Percentiles rank a stretch among this genome's conserved stretches.
Evolutionary conservation across 306 rosid genomes (phyloP).

Genomic region (Cucurbita argyrosperma): DNA sequence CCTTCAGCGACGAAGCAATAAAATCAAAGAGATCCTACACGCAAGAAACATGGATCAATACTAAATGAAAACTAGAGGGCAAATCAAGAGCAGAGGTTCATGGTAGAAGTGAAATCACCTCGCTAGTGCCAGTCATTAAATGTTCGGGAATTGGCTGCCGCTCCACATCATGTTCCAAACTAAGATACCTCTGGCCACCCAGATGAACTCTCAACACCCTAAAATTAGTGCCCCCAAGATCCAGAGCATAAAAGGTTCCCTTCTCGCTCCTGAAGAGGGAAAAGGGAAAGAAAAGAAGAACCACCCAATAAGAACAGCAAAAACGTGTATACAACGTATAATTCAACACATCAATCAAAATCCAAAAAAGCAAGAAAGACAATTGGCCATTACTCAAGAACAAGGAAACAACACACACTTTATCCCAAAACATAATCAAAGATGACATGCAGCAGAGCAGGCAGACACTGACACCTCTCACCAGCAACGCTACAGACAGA

Average conservation of each 20-base stretch:
- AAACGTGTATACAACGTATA: neutral
- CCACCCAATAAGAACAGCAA: slow-evolving; percentile 2
- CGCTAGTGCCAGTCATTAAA: slow-evolving; percentile 58
- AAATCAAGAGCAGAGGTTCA: slow-evolving; percentile 1
- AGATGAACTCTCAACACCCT: slow-evolving; percentile 68
- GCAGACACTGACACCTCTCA: neutral
- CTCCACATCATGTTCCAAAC: slow-evolving; percentile 44
- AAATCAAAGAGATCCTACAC: slow-evolving; percentile 77
- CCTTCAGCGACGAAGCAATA: slow-evolving; percentile 56
- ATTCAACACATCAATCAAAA: neutral
- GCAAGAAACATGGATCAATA: neutral
- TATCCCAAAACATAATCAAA: neutral
- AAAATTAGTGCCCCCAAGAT: slow-evolving; percentile 87
- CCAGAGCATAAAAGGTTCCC: slow-evolving; percentile 76
- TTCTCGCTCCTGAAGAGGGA: slow-evolving; percentile 45
- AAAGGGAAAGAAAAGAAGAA: slow-evolving; percentile 2
- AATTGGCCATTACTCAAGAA: neutral
- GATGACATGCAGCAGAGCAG: neutral
- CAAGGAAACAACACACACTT: slow-evolving; percentile 2
- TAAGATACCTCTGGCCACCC: slow-evolving; percentile 43
- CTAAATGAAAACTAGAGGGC: neutral
- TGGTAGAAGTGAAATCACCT: slow-evolving; percentile 31
- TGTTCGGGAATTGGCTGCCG: slow-evolving; percentile 52
- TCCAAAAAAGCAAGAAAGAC: neutral
- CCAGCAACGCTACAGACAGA: neutral